A percentile compares a stretch with the other conserved stretches of the same genome.
These are phyloP conservation scores for Elongisporangium anandrum DNA, from an alignment of 352 stramenopile genomes.

Conservation along the genomic window DNA sequence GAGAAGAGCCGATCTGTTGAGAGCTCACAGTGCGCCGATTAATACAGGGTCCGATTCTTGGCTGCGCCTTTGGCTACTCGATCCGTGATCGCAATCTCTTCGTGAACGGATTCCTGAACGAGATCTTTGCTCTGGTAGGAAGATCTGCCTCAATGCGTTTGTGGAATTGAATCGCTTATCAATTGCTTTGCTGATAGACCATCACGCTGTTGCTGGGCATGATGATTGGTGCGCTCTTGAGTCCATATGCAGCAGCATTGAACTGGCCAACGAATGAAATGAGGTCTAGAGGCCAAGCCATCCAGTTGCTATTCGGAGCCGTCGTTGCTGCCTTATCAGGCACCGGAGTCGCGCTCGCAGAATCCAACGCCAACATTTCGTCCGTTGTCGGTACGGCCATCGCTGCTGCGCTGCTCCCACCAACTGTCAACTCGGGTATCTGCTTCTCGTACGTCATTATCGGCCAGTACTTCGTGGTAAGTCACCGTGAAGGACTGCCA, in stretches of 20 bases:
- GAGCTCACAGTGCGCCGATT: too few species aligned
- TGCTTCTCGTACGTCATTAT: conserved; percentile 86
- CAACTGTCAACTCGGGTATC: conserved; percentile 84
- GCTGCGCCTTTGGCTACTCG: conserved; percentile 77
- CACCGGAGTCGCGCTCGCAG: conserved; percentile 69
- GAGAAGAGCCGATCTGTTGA: too few species aligned
- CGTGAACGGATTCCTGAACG: conserved; percentile 80
- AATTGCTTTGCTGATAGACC: conserved; percentile 20
- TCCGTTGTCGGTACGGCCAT: conserved; percentile 89
- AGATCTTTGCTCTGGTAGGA: conserved; percentile 69
- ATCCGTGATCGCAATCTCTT: conserved; percentile 79
- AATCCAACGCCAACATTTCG: conserved; percentile 87
- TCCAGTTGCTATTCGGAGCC: conserved; percentile 77
- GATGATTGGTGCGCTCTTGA: conserved; percentile 76
- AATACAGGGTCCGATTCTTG: conserved; percentile 68
- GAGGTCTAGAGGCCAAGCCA: conserved; percentile 68
- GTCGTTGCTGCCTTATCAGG: conserved; percentile 75
- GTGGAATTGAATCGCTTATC: neutral
- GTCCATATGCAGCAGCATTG: conserved; percentile 67
- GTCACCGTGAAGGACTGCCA: neutral
- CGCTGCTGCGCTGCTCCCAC: conserved; percentile 70
- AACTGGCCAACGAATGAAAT: conserved; percentile 86
- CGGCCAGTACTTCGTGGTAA: conserved; percentile 79
- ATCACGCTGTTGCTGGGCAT: conserved; percentile 78
- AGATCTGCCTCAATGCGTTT: neutral